A percentile compares a stretch with the other conserved stretches of the same genome.
These are phyloP conservation scores for Naganishia randhawae DNA, from an alignment of 768 basidiomycete species.

Conservation along the genomic window DNA sequence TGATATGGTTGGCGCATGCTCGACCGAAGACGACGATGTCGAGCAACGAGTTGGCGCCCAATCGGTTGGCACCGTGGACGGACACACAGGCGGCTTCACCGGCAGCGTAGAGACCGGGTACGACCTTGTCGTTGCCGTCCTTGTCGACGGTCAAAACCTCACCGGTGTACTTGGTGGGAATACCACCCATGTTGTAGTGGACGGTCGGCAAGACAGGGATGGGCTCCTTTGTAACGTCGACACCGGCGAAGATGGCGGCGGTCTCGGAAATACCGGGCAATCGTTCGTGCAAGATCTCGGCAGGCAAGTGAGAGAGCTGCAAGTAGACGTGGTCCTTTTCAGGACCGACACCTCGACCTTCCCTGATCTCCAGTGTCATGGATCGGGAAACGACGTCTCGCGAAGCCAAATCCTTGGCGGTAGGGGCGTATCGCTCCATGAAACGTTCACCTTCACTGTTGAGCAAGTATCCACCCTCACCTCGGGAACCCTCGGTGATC, in stretches of 20 bases:
- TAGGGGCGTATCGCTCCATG: slow-evolving; percentile 99
- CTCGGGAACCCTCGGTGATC: slow-evolving; percentile 98
- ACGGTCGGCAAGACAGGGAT: slow-evolving; percentile 98
- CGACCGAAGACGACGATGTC: slow-evolving; percentile 99
- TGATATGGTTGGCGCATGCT: slow-evolving; percentile 97
- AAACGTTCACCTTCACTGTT: slow-evolving; percentile 99
- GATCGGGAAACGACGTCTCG: slow-evolving; percentile 98
- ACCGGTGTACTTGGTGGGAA: slow-evolving; percentile 96
- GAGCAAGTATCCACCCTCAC: slow-evolving; percentile 96
- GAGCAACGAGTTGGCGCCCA: slow-evolving; percentile 96
- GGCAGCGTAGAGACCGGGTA: slow-evolving; percentile 95
- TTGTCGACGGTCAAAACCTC: slow-evolving; percentile 86
- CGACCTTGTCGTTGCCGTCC: slow-evolving; percentile 85
- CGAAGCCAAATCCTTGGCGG: slow-evolving; percentile 98
- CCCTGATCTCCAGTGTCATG: slow-evolving; percentile 98
- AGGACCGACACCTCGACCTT: slow-evolving; percentile 96
- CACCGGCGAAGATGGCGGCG: slow-evolving; percentile 96
- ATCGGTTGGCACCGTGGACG: slow-evolving; percentile 97
- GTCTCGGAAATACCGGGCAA: slow-evolving; percentile 99
- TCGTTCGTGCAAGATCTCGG: slow-evolving; percentile 91
- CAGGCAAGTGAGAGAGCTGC: slow-evolving; percentile 93
- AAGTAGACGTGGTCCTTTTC: slow-evolving; percentile 97
- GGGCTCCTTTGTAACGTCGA: slow-evolving; percentile 99
- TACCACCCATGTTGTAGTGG: slow-evolving; percentile 99
- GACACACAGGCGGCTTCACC: slow-evolving; percentile 99